Evolutionary conservation across 1,139 yeast genomes (phyloP), one percentile per base, ranked within the genome.

Genomic region (Geotrichum europaeum): DNA sequence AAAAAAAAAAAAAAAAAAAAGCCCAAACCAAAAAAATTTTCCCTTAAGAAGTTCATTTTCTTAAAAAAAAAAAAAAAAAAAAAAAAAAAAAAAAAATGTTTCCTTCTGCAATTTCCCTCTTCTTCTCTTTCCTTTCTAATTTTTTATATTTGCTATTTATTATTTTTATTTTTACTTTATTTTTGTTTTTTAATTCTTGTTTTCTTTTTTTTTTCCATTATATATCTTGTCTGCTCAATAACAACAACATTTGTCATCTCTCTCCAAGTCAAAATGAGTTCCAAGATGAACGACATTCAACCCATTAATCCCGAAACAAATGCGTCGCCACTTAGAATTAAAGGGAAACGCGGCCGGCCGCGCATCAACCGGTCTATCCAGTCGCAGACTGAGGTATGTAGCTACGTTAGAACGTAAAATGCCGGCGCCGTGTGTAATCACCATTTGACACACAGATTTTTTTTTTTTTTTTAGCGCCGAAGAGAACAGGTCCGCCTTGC

Each of bases 261-360:
- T 40, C 20, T n/a, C n/a, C n/a, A n/a, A n/a, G 3, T 15, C 47
- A 40, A 7, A 40, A 40, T 18, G 47, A n/a, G 10, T 7, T 40
- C 18, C 10, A n/a, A 40, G 20, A 40, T 40, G 47, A 15, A n/a
- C 20, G 18, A 18, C 1, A n/a, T 40, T 4, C 47, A n/a, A 7
- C 47, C 47, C 20, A 40, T 40, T n/a, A 40, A 40, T 5, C 6
- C 22, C 10, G 20, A 40, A 2, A 18, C 20, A 40, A 40, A 40
- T n/a, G 10, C 22, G 9, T 22, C n/a, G 18, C 47, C 47, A 9
- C 36, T 40, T 9, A 55, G 47, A 34, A 50, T 55, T 18, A 61
- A 56, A 25, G 61, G 59, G 9, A 58, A 59, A 34, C 50, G 63
- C 4, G 63, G 63, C 7, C 51, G 63, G 25, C 63, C 63, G 7